A percentile compares a stretch with the other conserved stretches of the same genome.
phyloP scores from a whole-genome alignment of 163 green algal species.

The Prototheca wickerhamii region DNA sequence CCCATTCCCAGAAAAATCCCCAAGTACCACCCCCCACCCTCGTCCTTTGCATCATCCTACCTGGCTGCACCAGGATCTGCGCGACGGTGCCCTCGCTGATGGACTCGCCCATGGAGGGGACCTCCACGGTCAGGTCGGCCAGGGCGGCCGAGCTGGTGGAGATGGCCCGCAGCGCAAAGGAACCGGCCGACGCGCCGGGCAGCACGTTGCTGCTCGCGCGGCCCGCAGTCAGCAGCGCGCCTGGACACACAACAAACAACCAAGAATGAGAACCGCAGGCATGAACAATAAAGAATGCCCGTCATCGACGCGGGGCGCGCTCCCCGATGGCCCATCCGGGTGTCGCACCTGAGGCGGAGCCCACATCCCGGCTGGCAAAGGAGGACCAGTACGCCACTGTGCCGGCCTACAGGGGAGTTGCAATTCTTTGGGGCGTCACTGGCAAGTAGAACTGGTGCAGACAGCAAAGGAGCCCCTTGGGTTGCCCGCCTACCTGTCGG shows the following conservation, averaged over 20 bases:
- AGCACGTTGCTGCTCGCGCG: not conserved
- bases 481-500: not conserved
- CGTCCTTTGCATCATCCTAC: not conserved
- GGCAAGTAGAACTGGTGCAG: too few species aligned
- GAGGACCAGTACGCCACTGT: too few species aligned
- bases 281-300: not conserved
- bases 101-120: constrained; percentile 73
- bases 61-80: constrained; percentile 53
- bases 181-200: not conserved
- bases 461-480: too few species aligned
- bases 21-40: not conserved
- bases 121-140: constrained; percentile 20
- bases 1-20: not conserved
- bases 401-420: too few species aligned
- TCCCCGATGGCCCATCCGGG: too few species aligned
- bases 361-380: too few species aligned
- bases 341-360: too few species aligned
- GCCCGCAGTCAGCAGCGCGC: not conserved
- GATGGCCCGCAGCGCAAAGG: not conserved
- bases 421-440: too few species aligned
- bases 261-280: not conserved
- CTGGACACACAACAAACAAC: not conserved
- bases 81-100: constrained; percentile 78
- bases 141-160: not conserved
- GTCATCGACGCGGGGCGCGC: too few species aligned